phyloP scores from a whole-genome alignment of 331 rosid species.

The Erythrophleum ivorense region DNA sequence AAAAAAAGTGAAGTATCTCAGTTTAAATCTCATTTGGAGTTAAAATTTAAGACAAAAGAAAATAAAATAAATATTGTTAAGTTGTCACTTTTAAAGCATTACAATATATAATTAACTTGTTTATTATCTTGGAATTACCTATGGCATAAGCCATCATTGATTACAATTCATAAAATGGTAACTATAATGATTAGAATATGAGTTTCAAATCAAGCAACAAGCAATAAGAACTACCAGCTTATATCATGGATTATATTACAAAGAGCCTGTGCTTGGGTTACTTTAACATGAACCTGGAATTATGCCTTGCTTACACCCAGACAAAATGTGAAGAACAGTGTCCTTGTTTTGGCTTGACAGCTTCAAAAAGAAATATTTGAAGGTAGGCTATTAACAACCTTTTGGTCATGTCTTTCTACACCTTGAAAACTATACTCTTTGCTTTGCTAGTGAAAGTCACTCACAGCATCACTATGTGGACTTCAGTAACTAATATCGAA shows the following conservation, averaged over 20 bases:
- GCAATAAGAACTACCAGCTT: neutral
- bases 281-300: slow-evolving; percentile 18
- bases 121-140: neutral
- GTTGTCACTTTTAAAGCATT: too few species aligned
- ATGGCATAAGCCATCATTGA: slow-evolving; percentile 12
- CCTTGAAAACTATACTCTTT: slow-evolving; percentile 27
- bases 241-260: slow-evolving; percentile 5
- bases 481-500: neutral
- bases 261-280: slow-evolving; percentile 16
- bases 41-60: too few species aligned
- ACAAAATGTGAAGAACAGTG: slow-evolving; percentile 46
- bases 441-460: slow-evolving; percentile 37
- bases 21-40: too few species aligned
- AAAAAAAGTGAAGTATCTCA: too few species aligned
- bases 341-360: slow-evolving; percentile 47
- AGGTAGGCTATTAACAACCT: slow-evolving; percentile 47
- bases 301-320: slow-evolving; percentile 22
- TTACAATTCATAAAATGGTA: neutral
- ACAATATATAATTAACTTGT: too few species aligned
- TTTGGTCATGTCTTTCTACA: neutral
- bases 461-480: neutral
- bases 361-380: slow-evolving; percentile 60
- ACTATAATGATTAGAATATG: neutral
- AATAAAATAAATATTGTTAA: too few species aligned
- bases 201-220: slow-evolving; percentile 27